phyloP scores from a whole-genome alignment of 2,329 filamentous ascomycete genomes.

The Fusarium chuoi region DNA sequence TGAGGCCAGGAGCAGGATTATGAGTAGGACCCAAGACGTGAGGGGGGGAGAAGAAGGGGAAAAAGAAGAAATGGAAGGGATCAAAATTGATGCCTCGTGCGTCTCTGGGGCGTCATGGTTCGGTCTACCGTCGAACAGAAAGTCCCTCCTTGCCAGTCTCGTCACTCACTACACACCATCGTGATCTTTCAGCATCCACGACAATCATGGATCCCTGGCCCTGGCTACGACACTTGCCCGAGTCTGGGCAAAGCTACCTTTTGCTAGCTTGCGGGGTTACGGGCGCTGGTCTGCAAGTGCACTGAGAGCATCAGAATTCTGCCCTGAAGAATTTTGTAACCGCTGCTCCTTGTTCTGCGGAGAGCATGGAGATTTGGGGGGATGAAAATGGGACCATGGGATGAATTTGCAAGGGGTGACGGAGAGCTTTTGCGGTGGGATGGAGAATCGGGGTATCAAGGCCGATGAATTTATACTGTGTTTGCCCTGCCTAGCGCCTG shows the following conservation, averaged over 20 bases:
- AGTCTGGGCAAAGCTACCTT: conserved; percentile 33
- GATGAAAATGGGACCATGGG: conserved; percentile 19
- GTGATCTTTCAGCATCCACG: conserved; percentile 41
- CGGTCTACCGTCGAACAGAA: conserved; percentile 39
- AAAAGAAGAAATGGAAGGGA: conserved; percentile 31
- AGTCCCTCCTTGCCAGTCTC: conserved; percentile 16
- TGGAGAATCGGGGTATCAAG: background rate
- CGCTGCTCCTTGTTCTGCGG: conserved; percentile 1
- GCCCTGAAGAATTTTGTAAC: background rate
- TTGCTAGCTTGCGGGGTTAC: conserved; percentile 42
- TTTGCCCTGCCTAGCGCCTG: rapidly evolving
- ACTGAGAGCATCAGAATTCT: conserved; percentile 3
- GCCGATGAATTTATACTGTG: conserved; percentile 8
- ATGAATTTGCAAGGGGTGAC: conserved; percentile 19
- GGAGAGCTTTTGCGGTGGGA: conserved; percentile 4
- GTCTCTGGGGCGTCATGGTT: conserved; percentile 44
- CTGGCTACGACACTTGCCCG: conserved; percentile 36
- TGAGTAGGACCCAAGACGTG: background rate
- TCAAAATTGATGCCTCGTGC: conserved; percentile 39
- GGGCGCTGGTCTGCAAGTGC: conserved; percentile 20
- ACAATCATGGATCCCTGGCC: conserved; percentile 40
- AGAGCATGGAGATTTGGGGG: conserved; percentile 11
- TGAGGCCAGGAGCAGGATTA: conserved; percentile 1
- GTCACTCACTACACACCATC: conserved; percentile 42
- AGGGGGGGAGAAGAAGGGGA: conserved; percentile 29